Conservation (phyloP, 2,329 filamentous ascomycete species). For the Epichloe aotearoae region DNA sequence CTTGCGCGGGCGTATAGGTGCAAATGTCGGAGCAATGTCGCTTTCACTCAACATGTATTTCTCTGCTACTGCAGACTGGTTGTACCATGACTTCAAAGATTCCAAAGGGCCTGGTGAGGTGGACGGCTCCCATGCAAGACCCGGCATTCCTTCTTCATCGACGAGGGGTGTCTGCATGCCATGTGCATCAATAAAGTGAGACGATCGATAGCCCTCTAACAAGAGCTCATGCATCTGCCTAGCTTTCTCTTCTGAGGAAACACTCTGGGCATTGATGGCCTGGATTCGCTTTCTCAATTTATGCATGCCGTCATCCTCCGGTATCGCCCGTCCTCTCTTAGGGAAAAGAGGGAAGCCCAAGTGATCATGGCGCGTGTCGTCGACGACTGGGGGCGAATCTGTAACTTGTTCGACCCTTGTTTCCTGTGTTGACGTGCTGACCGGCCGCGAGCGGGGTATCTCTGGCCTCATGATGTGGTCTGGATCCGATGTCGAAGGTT, state of each 20-base stretch:
- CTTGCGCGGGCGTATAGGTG: constrained; percentile 34
- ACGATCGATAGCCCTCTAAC: constrained; percentile 50
- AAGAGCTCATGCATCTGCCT: constrained; percentile 57
- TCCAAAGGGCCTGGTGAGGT: constrained; percentile 33
- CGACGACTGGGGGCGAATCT: constrained; percentile 10
- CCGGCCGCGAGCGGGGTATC: constrained; percentile 15
- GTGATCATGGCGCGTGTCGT: constrained; percentile 18
- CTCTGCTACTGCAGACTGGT: constrained; percentile 22
- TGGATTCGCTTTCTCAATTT: constrained; percentile 53
- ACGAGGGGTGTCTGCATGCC: constrained; percentile 4
- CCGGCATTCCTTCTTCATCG: constrained; percentile 10
- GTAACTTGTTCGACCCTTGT: constrained; percentile 19
- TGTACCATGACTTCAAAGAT: constrained; percentile 47
- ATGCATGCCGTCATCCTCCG: constrained; percentile 70
- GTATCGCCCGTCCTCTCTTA: constrained; percentile 30
- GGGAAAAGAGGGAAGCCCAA: constrained; percentile 19
- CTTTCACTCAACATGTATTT: constrained; percentile 41
- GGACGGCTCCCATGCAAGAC: constrained; percentile 25
- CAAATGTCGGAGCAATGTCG: constrained; percentile 57
- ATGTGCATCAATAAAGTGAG: constrained; percentile 9
- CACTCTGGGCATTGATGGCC: constrained; percentile 48
- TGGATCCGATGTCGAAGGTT: not conserved
- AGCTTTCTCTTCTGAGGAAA: constrained; percentile 52
- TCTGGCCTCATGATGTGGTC: constrained; percentile 11
- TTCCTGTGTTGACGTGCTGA: constrained; percentile 22